A percentile compares a stretch with the other conserved stretches of the same genome.
Evolutionary conservation across 108 stramenopile species (phyloP).

Genomic region (Ochromonas danica): DNA sequence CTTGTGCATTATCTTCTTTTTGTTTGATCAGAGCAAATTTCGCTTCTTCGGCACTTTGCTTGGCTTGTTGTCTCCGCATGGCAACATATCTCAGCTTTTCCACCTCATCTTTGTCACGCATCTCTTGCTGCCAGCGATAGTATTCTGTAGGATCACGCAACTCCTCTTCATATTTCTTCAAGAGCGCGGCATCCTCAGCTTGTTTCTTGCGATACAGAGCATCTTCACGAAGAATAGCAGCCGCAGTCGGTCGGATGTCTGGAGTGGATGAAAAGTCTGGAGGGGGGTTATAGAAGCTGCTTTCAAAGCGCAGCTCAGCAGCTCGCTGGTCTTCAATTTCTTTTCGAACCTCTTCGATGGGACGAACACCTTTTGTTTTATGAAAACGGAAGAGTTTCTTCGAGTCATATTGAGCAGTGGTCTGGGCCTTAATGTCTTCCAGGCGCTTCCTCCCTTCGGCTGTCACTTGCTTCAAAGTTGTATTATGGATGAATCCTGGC

Average conservation of each 20-base stretch:
- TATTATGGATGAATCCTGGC: slow-evolving; percentile 35
- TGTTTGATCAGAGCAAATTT: slow-evolving; percentile 25
- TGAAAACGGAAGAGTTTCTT: slow-evolving; percentile 31
- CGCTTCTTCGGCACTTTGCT: slow-evolving; percentile 37
- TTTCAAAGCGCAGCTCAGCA: slow-evolving; percentile 50
- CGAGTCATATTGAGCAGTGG: slow-evolving; percentile 47
- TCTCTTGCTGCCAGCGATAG: slow-evolving; percentile 57
- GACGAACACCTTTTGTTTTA: slow-evolving; percentile 21
- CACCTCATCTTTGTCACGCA: slow-evolving; percentile 45
- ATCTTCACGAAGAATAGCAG: slow-evolving; percentile 63
- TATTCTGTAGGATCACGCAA: slow-evolving; percentile 59
- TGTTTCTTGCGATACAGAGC: slow-evolving; percentile 61
- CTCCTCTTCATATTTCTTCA: slow-evolving; percentile 58
- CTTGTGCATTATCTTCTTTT: slow-evolving; percentile 35
- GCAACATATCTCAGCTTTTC: slow-evolving; percentile 35
- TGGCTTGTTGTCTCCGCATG: slow-evolving; percentile 36
- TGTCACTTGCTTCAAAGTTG: slow-evolving; percentile 37
- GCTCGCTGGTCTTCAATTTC: slow-evolving; percentile 41
- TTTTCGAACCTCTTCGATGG: background rate
- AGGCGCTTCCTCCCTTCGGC: slow-evolving; percentile 33
- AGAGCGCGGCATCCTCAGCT: slow-evolving; percentile 54
- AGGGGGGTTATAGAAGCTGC: slow-evolving; percentile 30
- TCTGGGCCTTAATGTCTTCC: slow-evolving; percentile 40
- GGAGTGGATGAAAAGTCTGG: slow-evolving; percentile 39
- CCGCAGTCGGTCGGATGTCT: slow-evolving; percentile 58